phyloP scores from a whole-genome alignment of 2,329 filamentous ascomycete genomes.

The Arthrobotrys pseudoclavata region DNA sequence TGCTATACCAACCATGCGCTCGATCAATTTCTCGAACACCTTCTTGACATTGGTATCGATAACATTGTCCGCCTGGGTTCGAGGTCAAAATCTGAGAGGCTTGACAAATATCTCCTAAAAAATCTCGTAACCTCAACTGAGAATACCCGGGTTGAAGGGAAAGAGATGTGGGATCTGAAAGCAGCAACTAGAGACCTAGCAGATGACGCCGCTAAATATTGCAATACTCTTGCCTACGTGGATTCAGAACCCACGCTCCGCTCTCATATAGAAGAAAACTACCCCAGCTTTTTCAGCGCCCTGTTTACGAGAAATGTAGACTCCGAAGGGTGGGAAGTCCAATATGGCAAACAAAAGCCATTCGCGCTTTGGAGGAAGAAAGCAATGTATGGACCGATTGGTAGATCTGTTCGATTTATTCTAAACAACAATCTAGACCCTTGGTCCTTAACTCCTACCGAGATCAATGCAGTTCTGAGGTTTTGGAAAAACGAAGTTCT shows the following conservation, averaged over 20 bases:
- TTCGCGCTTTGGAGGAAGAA: slow-evolving; percentile 33
- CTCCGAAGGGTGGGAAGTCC: slow-evolving; percentile 30
- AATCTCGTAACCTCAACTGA: slow-evolving; percentile 29
- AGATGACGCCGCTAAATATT: slow-evolving; percentile 29
- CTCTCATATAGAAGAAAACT: slow-evolving; percentile 22
- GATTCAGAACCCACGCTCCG: slow-evolving; percentile 25
- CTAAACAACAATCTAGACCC: slow-evolving; percentile 14
- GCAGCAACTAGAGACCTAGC: neutral
- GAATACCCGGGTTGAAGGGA: slow-evolving; percentile 35
- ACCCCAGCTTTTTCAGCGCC: neutral
- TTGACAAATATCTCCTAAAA: slow-evolving; percentile 64
- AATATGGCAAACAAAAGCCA: slow-evolving; percentile 23
- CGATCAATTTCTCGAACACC: slow-evolving; percentile 74
- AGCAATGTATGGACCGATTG: neutral
- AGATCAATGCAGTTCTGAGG: slow-evolving; percentile 22
- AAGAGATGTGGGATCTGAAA: slow-evolving; percentile 26
- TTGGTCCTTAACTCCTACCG: slow-evolving; percentile 21
- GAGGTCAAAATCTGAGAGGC: slow-evolving; percentile 71
- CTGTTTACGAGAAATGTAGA: slow-evolving; percentile 30
- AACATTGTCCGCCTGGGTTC: slow-evolving; percentile 75
- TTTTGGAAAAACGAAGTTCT: slow-evolving; percentile 46
- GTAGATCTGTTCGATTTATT: slow-evolving; percentile 6
- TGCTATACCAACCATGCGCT: slow-evolving; percentile 72
- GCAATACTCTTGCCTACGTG: slow-evolving; percentile 1
- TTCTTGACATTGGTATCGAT: slow-evolving; percentile 69